Evolutionary conservation across 129 eudicot genomes (phyloP), one percentile per base, ranked within the genome.

Genomic region (Centaurea solstitialis): DNA sequence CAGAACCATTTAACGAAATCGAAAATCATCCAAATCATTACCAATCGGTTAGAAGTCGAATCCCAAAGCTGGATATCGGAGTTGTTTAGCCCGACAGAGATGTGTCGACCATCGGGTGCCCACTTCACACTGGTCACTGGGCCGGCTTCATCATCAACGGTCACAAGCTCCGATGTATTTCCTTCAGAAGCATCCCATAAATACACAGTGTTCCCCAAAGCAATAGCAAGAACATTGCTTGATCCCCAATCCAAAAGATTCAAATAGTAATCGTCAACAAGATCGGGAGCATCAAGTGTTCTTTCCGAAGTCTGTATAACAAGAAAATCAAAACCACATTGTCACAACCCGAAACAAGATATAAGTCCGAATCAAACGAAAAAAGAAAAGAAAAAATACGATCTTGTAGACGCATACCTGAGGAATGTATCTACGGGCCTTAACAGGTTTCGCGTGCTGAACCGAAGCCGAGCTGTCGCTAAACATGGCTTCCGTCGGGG

Each of bases 1-100:
- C 2, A 1, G 30, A 26, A 26, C 1, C 2, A 26, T 26, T 26
- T 26, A 26, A 0, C 30, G 30, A 26, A 2, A 26, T 2, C 30
- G 30, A 26, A 26, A 26, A 26, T 26, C 30, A 26, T 20, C 30
- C 9, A 23, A 68, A 8, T 12, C 21, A 72, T 77, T 80, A 94
- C 98, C 96, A 82, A 76, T 84, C 86, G 78, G 50, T 92, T 90
- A 0, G 97, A 74, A 26, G 97, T 83, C 2, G 97, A 84, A 83
- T 94, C 99, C 97, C 97, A 94, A 1, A 94, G 93, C 87, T 94
- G 99, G 61, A 94, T 94, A 15, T 89, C 93, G 10, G 98, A 87
- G 64, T 86, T 89, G 88, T 89, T 92, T 53, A 92, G 66, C 18
- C 99, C 97, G 40, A 92, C 84, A 9, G 99, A 91, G 57, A 94